Evolutionary conservation across 345 rosid genomes (phyloP), one percentile per base, ranked within the genome.

Genomic region (Diplotaxis tenuifolia): DNA sequence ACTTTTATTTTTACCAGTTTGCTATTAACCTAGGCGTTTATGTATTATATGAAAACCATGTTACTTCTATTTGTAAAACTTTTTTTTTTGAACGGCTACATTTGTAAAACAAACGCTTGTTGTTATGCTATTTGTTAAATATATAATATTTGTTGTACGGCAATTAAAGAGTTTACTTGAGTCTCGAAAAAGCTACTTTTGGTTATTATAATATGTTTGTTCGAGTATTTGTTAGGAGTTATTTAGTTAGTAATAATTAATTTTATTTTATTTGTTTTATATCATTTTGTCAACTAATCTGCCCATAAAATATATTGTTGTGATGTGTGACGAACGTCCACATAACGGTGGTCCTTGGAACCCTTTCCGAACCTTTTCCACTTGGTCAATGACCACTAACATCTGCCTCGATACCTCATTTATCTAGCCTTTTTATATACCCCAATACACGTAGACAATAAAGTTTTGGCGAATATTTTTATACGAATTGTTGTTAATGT

Each of bases 331-430:
- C 27, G 63, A 54, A 32, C 66, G 20, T 42, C 18, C n/a, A 49
- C 66, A 23, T 42, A 63, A 45, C 40, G 54, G 66, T 75, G 75
- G 75, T 69, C 79, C 65, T 65, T 76, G 70, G 70, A 76, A 76
- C 67, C 75, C 32, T 71, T 75, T 71, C 80, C 67, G 80, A 70
- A 76, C 53, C 71, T 70, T 75, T 70, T 56, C 71, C 47, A 64
- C 62, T 76, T 76, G 80, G 80, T 76, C 80, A 76, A 34, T 76
- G 75, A 70, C 70, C 69, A 68, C 55, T 32, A 58, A 62, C 75
- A 63, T 70, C 34, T 62, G 1, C 53, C 32, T 32, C 58, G 8
- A 32, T 53, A 68, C 66, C 65, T 61, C 74, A 61, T 61, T 53
- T 36, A 60, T 75, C 68, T 20, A n/a, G 28, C 31, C 50, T 61